Percentiles rank a stretch among this genome's conserved stretches.
phyloP scores from a whole-genome alignment of 208 protist species.

The Entamoeba invadens region DNA sequence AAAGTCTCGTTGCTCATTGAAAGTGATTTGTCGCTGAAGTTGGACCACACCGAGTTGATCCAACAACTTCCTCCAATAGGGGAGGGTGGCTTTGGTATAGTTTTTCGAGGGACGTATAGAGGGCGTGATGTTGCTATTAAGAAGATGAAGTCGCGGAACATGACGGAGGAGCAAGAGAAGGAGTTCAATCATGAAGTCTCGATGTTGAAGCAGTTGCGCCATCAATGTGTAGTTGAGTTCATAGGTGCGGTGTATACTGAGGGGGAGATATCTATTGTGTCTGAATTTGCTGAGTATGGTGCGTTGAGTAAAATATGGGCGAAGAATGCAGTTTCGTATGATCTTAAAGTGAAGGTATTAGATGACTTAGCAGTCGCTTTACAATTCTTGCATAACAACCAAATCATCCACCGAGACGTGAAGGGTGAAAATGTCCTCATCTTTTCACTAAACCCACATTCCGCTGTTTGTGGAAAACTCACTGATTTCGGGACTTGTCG shows the following conservation, averaged over 20 bases:
- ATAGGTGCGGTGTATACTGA: neutral
- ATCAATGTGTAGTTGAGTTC: neutral
- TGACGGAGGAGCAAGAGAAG: neutral
- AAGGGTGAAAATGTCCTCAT: neutral
- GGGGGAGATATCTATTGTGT: neutral
- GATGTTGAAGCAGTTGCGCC: neutral
- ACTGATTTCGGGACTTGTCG: neutral
- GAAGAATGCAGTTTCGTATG: neutral
- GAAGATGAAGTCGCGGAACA: neutral
- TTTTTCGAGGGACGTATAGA: neutral
- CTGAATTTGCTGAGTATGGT: neutral
- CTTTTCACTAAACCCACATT: neutral
- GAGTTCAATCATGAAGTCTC: neutral
- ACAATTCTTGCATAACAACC: neutral
- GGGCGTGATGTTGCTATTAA: neutral
- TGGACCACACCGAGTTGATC: neutral
- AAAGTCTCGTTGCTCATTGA: neutral
- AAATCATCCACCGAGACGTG: neutral
- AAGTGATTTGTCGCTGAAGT: neutral
- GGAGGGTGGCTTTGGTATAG: neutral
- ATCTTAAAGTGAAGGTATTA: neutral
- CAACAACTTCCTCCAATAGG: neutral
- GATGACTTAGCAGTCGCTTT: neutral
- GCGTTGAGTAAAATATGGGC: neutral
- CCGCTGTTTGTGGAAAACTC: neutral